Percentiles rank a stretch among this genome's conserved stretches.
phyloP scores from a whole-genome alignment of 2,329 filamentous ascomycete genomes.

The Ophiostoma ips region DNA sequence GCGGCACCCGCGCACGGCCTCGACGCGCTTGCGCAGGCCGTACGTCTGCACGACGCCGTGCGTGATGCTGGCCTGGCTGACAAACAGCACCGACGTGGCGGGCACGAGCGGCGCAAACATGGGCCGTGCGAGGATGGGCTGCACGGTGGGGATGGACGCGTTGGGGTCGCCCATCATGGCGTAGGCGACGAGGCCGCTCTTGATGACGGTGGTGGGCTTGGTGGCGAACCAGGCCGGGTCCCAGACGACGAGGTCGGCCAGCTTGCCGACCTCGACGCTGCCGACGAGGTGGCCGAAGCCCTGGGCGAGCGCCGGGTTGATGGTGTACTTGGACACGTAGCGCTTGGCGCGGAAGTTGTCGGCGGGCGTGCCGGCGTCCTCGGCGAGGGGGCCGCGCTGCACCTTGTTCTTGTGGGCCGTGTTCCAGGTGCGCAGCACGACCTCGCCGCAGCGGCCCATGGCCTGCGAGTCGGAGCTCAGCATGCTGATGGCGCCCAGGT shows the following conservation, averaged over 20 bases:
- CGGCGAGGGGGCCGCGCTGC: constrained; percentile 60
- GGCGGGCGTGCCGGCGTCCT: constrained; percentile 60
- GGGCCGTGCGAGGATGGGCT: constrained; percentile 69
- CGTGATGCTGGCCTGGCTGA: constrained; percentile 57
- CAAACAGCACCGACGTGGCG: constrained; percentile 64
- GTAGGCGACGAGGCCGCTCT: constrained; percentile 74
- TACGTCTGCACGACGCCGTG: constrained; percentile 57
- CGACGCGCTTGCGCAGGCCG: constrained; percentile 62
- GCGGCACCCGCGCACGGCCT: constrained; percentile 63
- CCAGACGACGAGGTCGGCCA: constrained; percentile 85
- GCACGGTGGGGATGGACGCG: constrained; percentile 73
- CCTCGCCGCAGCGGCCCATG: constrained; percentile 93
- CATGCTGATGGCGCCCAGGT: constrained; percentile 92
- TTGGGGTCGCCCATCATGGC: constrained; percentile 79
- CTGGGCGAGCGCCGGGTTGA: constrained; percentile 85
- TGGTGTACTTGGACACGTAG: constrained; percentile 90
- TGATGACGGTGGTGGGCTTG: constrained; percentile 70
- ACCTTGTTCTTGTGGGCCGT: constrained; percentile 94
- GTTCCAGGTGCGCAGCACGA: constrained; percentile 87
- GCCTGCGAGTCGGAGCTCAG: constrained; percentile 93
- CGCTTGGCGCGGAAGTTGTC: constrained; percentile 89
- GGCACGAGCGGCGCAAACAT: constrained; percentile 75
- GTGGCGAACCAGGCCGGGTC: constrained; percentile 72
- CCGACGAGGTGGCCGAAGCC: constrained; percentile 81
- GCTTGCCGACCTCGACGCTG: constrained; percentile 74